Evolutionary conservation across 768 basidiomycete species (phyloP), one percentile per base, ranked within the genome.

Genomic region (Podaxis sp.): DNA sequence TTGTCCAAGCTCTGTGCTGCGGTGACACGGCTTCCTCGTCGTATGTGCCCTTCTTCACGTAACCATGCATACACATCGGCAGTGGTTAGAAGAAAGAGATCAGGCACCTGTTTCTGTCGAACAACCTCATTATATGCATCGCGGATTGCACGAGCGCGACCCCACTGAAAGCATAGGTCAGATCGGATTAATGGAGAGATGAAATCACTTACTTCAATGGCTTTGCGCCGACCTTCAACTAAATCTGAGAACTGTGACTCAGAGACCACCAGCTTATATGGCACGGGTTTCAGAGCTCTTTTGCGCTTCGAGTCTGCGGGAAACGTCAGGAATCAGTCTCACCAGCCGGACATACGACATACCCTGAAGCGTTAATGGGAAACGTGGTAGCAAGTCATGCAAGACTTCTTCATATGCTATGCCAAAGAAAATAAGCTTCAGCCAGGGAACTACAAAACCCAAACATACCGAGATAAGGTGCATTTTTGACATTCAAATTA

Each of bases 1-100:
- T 35, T 57, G 27, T 53, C 59, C 50, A 21, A 51, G 48, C 55
- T 62, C 55, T 13, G 48, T 48, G 32, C 25, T 32, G 35, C n/a
- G 16, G 36, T 14, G 56, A 57, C 47, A 50, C 58, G 48, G 50
- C 14, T 28, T 21, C 28, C 44, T 35, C 25, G 67, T 59, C 68
- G 69, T 65, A 79, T 77, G 57, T 77, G 70, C 0, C 76, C 77
- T 32, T 77, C 72, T 53, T 75, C 74, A 23, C 69, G 67, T 38
- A 83, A 72, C 82, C 83, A 84, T 13, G 65, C 63, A 66, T 76
- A 80, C 0, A 82, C 75, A 55, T 81, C 79, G 4, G 73, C 79
- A 28, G 76, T 75, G 3, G 74, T 73, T 52, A 82, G 65, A n/a
- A 64, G 54, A 23, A 69, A 64, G 18, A 70, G 55, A 57, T 64